These are phyloP conservation scores for Cajanus cajan DNA, from an alignment of 306 rosid genomes.

Conservation along the genomic window DNA sequence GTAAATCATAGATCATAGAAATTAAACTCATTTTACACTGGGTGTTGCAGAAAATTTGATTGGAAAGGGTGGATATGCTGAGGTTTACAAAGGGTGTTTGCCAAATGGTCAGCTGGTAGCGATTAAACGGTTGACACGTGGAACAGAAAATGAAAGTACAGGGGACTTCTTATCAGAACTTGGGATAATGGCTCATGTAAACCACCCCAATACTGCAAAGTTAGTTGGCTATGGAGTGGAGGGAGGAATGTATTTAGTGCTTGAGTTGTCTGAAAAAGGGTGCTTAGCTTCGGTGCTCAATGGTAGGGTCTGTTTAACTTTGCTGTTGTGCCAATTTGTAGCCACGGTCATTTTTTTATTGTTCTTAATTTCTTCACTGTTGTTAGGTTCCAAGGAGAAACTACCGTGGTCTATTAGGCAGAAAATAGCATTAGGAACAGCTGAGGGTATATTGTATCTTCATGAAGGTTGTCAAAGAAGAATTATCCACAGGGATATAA, in stretches of 20 bases:
- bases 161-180: conserved; percentile 75
- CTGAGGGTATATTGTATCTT: conserved; percentile 70
- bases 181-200: conserved; percentile 84
- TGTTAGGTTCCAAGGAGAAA: conserved; percentile 62
- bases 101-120: conserved; percentile 64
- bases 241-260: conserved; percentile 84
- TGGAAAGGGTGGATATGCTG: conserved; percentile 94
- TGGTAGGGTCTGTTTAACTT: conserved; percentile 32
- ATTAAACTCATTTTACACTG: not conserved
- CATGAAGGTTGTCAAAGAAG: conserved; percentile 88
- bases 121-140: conserved; percentile 58
- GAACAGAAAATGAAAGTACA: conserved; percentile 57
- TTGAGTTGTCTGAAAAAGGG: conserved; percentile 72
- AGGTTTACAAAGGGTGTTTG: conserved; percentile 77
- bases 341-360: not conserved
- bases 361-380: not conserved
- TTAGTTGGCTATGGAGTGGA: conserved; percentile 81
- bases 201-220: conserved; percentile 73
- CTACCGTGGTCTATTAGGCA: conserved; percentile 65
- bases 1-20: not conserved
- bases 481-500: conserved; percentile 86
- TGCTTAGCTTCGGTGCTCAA: conserved; percentile 78
- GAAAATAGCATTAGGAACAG: conserved; percentile 71
- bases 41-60: conserved; percentile 61
- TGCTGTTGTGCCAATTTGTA: not conserved